Evolutionary conservation across 2,329 filamentous ascomycete species (phyloP), one percentile per base, ranked within the genome.

Genomic region (Pestalotiopsis sp.): DNA sequence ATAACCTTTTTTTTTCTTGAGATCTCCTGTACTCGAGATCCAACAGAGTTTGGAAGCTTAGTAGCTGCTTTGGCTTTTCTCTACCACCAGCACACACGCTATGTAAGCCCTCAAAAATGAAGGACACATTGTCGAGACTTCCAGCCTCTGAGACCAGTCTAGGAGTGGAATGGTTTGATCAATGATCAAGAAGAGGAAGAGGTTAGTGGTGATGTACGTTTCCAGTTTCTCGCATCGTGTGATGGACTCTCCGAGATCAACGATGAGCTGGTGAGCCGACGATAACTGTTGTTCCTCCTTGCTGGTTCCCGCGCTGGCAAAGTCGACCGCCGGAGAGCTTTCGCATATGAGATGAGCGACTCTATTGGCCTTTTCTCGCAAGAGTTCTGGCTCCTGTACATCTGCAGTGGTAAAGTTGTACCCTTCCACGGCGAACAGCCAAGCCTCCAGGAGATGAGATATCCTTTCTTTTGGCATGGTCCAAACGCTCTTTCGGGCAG

Each of bases 401-500:
- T 61, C 58, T 2, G 58, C 31, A 40, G 61, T 20, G 38, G 61
- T 64, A 7, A 36, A 57, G 9, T n/a, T 57, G 23, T 57, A 57
- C 23, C 61, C 61, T 41, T 64, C 61, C 38, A 64, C 61, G 9
- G 38, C 31, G 20, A 2, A 36, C 11, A 65, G 40, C 38, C 63
- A 56, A 6, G 25, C 40, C 2, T 5, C 52, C 5, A 65, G 38
- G 25, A 52, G 36, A 6, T 49, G 4, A 17, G 20, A 14, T 36
- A 52, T 49, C 12, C 63, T 41, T 38, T 65, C 63, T 14, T 25
- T 20, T 56, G 61, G 61, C 61, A 64, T 64, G 6, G 61, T 64
- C 61, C 61, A 64, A 49, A 65, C 63, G 17, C 13, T 65, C 63
- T 65, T 65, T 4, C 63, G 63, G 11, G 63, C 41, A 13, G 63